phyloP scores from a whole-genome alignment of 2,329 filamentous ascomycete genomes.

The Microcyclosporella mali region DNA sequence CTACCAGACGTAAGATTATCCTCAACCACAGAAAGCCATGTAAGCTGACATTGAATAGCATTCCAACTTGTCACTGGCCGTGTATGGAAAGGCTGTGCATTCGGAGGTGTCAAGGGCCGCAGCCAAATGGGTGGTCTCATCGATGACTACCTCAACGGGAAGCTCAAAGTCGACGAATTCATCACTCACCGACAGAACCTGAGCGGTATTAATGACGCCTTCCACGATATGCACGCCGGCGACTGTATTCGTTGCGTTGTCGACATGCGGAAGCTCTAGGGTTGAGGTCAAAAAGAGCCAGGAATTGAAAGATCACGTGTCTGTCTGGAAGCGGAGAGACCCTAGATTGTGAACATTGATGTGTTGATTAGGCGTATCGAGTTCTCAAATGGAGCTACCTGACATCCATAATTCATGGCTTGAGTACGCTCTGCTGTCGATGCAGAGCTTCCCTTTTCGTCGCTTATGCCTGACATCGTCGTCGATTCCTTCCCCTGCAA shows the following conservation, averaged over 20 bases:
- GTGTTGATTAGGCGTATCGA: too few species aligned
- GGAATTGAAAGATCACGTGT: too few species aligned
- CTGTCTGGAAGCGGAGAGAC: too few species aligned
- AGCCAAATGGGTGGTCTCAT: slow-evolving; percentile 84
- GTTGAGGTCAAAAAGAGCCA: too few species aligned
- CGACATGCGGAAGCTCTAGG: slow-evolving; percentile 46
- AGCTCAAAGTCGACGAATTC: slow-evolving; percentile 98
- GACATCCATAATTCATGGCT: too few species aligned
- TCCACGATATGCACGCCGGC: slow-evolving; percentile 88
- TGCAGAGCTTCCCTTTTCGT: too few species aligned
- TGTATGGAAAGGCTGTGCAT: slow-evolving; percentile 96
- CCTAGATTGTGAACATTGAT: too few species aligned
- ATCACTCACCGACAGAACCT: slow-evolving; percentile 91
- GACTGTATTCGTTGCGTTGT: slow-evolving; percentile 97
- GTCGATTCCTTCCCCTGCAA: too few species aligned
- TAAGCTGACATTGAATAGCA: slow-evolving; percentile 47
- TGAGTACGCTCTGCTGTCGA: too few species aligned
- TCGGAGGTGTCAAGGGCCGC: slow-evolving; percentile 96
- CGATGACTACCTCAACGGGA: slow-evolving; percentile 78
- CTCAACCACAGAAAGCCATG: not conserved
- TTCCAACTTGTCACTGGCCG: slow-evolving; percentile 98
- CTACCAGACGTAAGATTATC: slow-evolving; percentile 73
- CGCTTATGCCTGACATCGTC: too few species aligned
- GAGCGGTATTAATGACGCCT: slow-evolving; percentile 78
- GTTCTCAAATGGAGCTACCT: too few species aligned